Percentiles rank a stretch among this genome's conserved stretches.
phyloP scores from a whole-genome alignment of 192 early-diverging fungal genomes.

The Entomortierella parvispora region DNA sequence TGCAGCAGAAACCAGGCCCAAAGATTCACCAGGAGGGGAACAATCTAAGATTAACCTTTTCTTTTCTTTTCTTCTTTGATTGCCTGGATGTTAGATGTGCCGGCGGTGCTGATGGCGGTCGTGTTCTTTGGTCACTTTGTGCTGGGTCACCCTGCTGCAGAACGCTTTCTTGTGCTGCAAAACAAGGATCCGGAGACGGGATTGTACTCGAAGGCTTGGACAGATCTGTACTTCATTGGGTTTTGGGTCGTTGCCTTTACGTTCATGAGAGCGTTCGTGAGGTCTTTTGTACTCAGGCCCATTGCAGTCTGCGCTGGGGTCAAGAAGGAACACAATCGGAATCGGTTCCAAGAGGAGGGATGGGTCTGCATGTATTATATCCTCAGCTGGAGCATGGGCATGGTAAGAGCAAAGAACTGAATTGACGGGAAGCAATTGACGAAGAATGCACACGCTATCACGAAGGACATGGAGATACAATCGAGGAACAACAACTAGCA shows the following conservation, averaged over 20 bases:
- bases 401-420: constrained; percentile 63
- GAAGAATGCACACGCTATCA: too few species aligned
- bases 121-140: constrained; percentile 51
- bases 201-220: constrained; percentile 63
- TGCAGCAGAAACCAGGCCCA: too few species aligned
- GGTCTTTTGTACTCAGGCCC: constrained; percentile 61
- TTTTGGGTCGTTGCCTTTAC: constrained; percentile 75
- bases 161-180: constrained; percentile 46
- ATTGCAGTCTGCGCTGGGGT: constrained; percentile 38
- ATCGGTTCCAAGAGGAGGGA: constrained; percentile 76
- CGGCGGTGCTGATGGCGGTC: constrained; percentile 44
- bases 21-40: too few species aligned
- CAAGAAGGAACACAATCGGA: constrained; percentile 48
- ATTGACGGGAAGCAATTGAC: too few species aligned
- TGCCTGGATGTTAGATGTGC: too few species aligned
- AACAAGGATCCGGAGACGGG: constrained; percentile 46
- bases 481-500: too few species aligned
- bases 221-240: constrained; percentile 70
- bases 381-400: constrained; percentile 63
- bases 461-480: too few species aligned
- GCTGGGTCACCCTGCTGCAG: constrained; percentile 19
- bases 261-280: constrained; percentile 63
- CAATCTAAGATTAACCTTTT: too few species aligned
- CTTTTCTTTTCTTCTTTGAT: too few species aligned
- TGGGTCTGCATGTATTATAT: constrained; percentile 78